phyloP scores from a whole-genome alignment of 2,329 filamentous ascomycete species.

The Emydomyces testavorans region DNA sequence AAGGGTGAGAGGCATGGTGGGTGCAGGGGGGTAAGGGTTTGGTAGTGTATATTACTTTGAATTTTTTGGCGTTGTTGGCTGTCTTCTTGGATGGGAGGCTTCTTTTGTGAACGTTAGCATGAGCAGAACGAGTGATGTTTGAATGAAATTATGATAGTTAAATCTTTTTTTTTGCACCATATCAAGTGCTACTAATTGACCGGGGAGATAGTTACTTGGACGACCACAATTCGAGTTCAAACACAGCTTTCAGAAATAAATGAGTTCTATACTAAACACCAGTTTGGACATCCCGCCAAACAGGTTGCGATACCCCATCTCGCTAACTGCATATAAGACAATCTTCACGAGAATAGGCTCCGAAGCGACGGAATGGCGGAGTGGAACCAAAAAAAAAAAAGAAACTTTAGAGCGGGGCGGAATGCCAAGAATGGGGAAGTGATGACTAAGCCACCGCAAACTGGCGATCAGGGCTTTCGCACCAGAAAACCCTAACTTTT shows the following conservation, averaged over 20 bases:
- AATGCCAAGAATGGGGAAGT: neutral
- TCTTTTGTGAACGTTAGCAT: constrained; percentile 1
- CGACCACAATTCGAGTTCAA: neutral
- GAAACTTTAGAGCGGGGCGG: constrained; percentile 1
- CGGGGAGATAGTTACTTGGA: too few species aligned
- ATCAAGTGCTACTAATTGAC: neutral
- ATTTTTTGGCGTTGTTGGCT: neutral
- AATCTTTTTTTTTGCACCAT: neutral
- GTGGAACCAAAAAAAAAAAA: neutral
- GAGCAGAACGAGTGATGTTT: neutral
- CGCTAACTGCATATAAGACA: too few species aligned
- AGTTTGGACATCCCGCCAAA: too few species aligned
- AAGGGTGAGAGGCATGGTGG: constrained; percentile 45
- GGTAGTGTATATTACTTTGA: too few species aligned
- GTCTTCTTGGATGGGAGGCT: neutral
- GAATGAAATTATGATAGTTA: constrained; percentile 3
- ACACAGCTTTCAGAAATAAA: too few species aligned
- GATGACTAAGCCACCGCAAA: constrained; percentile 4
- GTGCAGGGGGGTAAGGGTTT: constrained; percentile 16
- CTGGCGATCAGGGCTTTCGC: constrained; percentile 10
- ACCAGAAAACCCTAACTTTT: constrained; percentile 12
- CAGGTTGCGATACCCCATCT: too few species aligned
- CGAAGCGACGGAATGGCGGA: neutral
- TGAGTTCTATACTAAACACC: too few species aligned
- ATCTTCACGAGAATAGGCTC: too few species aligned